Evolutionary conservation across 2,329 filamentous ascomycete species (phyloP), one percentile per base, ranked within the genome.

Genomic region (Dactylellina leptospora): DNA sequence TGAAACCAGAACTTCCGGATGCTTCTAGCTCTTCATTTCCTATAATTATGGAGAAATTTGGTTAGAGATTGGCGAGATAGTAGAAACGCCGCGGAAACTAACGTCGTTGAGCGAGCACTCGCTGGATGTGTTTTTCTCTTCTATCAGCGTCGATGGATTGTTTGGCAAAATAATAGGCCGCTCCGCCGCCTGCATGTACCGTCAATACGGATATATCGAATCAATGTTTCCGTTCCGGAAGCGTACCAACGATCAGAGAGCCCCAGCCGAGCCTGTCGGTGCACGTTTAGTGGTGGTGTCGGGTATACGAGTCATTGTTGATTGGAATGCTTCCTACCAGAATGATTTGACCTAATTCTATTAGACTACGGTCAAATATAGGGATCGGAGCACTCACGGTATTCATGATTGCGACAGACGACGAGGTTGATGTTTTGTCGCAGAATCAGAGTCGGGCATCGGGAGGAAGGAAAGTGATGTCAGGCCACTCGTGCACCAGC

Each of bases 111-210:
- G 89, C 88, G 76, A 86, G 82, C 61, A 85, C 84, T 68, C 84
- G 85, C 73, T 90, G 87, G 76, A 90, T 85, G 75, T 90, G 86
- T 77, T 91, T 87, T 72, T 86, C 83, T 73, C 86, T 84, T 75
- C 93, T 90, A 81, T 97, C 92, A 76, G 90, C 90, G 79, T 97
- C 96, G 85, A 99, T 96, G 80, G 88, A 89, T 78, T 87, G 86
- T 85, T 99, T 99, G 75, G 95, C 95, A 80, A 97, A 96, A 83
- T 91, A 92, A 84, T 97, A 99, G 78, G 93, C 92, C 74, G 89
- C 91, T 75, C 87, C 95, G 78, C 93, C 95, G 76, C 93, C 92
- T 92, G 78, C 22, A 55, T 18, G n/a, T 47, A 23, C 45, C 4
- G 55, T 13, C 18, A 25, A 33, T 53, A 54, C 10, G 27, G 6